Evolutionary conservation across 2,329 filamentous ascomycete genomes (phyloP).

Genomic region (Epichloe gansuensis): DNA sequence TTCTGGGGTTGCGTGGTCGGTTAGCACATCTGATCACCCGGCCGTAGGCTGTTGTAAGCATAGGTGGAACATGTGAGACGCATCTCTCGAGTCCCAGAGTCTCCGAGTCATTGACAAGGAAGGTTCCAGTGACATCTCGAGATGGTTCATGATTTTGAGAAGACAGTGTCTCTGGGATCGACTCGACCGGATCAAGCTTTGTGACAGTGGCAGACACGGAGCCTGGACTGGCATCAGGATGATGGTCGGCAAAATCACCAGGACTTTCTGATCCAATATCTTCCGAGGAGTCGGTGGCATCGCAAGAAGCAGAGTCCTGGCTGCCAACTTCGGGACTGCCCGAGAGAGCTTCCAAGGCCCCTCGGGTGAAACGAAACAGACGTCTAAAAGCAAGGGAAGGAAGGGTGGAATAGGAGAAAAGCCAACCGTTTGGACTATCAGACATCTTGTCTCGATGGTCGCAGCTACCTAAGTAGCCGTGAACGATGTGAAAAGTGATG

Average conservation of each 20-base stretch:
- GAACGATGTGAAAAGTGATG: neutral
- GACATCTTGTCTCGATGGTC: constrained; percentile 2
- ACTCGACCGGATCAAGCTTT: neutral
- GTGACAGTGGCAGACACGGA: neutral
- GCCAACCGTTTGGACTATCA: neutral
- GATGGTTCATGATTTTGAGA: neutral
- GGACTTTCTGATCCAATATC: neutral
- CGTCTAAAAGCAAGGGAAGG: neutral
- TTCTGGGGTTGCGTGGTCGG: constrained; percentile 2
- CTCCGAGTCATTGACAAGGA: neutral
- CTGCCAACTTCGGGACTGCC: neutral
- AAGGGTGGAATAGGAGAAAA: neutral
- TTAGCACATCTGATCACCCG: constrained; percentile 1
- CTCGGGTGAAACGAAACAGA: neutral
- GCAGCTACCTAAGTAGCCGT: neutral
- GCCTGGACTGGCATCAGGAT: neutral
- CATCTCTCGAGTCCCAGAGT: neutral
- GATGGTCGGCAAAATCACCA: neutral
- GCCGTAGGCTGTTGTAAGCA: neutral
- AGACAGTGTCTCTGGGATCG: neutral
- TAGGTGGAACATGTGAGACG: neutral
- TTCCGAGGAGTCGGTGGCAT: neutral
- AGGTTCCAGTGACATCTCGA: neutral
- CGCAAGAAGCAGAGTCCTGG: neutral
- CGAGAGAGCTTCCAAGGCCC: neutral